phyloP scores from a whole-genome alignment of 306 rosid genomes.

The Ammopiptanthus mongolicus region DNA sequence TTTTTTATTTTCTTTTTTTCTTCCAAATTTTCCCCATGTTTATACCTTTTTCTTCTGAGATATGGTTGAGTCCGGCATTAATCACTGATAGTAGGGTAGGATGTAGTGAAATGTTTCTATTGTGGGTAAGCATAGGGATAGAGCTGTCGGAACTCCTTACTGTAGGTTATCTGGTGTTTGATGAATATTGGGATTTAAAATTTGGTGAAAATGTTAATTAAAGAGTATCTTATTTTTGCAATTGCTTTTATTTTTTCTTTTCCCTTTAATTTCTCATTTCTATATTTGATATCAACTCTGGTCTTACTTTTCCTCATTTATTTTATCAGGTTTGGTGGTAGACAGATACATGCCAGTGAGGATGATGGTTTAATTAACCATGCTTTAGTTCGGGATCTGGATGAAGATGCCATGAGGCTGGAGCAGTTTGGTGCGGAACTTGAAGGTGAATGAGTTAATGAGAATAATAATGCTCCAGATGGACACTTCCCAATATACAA shows the following conservation, averaged over 20 bases:
- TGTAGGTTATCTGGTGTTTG: neutral
- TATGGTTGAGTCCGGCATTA: neutral
- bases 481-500: neutral
- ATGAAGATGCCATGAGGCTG: constrained; percentile 63
- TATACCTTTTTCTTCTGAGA: neutral
- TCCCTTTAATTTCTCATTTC: neutral
- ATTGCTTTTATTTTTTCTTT: neutral
- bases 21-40: no score
- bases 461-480: neutral
- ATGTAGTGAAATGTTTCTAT: neutral
- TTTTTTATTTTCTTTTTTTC: neutral
- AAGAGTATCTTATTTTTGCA: neutral
- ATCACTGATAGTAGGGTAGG: neutral
- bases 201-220: neutral
- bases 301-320: neutral
- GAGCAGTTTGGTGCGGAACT: constrained; percentile 93
- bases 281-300: neutral
- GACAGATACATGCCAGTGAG: constrained; percentile 81
- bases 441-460: constrained; percentile 57
- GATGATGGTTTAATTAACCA: constrained; percentile 85
- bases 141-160: neutral
- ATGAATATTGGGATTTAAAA: neutral
- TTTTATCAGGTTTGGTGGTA: constrained; percentile 82
- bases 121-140: neutral
- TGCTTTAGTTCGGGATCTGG: constrained; percentile 59